phyloP scores from a whole-genome alignment of 2,329 filamentous ascomycete species.

The Botrytis deweyae region DNA sequence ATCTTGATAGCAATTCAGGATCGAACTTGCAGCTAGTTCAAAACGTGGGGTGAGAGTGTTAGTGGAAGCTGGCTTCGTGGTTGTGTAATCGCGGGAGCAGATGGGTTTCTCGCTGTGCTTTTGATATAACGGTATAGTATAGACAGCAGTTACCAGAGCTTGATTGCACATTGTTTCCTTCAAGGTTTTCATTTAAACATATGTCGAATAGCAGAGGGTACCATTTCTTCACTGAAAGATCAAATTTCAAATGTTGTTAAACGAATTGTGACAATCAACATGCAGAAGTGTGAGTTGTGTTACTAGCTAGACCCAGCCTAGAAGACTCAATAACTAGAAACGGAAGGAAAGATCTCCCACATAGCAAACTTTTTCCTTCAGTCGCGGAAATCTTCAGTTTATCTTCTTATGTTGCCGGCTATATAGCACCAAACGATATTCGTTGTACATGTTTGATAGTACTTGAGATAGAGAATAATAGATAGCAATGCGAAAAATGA shows the following conservation, averaged over 20 bases:
- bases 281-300: background rate
- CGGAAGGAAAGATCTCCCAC: too few relatives aligned
- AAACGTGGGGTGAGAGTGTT: background rate
- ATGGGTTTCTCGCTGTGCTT: background rate
- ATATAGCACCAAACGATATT: background rate
- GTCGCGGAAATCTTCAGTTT: accelerated
- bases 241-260: too few relatives aligned
- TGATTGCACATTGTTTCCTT: background rate
- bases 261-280: too few relatives aligned
- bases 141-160: background rate
- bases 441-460: background rate
- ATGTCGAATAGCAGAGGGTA: too few relatives aligned
- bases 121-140: background rate
- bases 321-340: background rate
- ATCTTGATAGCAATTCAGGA: background rate
- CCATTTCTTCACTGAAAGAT: background rate
- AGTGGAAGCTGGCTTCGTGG: background rate
- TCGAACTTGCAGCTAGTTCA: background rate
- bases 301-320: too few relatives aligned
- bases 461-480: too few relatives aligned
- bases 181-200: accelerated
- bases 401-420: background rate
- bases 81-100: background rate
- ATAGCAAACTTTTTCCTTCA: background rate
- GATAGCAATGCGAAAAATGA: background rate